Evolutionary conservation across 23 red algal species (phyloP).

Genomic region (Gracilariopsis chorda): DNA sequence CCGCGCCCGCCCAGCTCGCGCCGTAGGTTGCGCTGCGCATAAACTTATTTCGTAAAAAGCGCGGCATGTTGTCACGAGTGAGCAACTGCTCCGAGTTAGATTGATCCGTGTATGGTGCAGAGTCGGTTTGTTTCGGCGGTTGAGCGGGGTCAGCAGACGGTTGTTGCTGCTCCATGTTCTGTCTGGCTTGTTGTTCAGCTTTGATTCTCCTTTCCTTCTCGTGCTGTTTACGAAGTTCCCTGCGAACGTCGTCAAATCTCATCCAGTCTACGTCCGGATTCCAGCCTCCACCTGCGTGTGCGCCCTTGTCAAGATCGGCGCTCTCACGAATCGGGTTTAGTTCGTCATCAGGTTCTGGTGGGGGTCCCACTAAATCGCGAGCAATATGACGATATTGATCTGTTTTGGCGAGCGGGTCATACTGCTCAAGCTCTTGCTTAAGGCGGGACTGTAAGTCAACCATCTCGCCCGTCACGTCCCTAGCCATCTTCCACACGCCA

Average conservation of each 20-base stretch:
- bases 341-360: constrained; percentile 12
- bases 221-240: background rate
- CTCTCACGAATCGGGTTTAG: background rate
- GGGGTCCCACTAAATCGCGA: constrained; percentile 54
- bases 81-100: background rate
- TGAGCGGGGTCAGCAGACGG: constrained; percentile 19
- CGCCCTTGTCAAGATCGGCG: background rate
- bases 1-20: constrained; percentile 6
- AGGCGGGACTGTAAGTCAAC: constrained; percentile 42
- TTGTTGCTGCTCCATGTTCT: background rate
- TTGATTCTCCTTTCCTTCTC: background rate
- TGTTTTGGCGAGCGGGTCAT: constrained; percentile 23
- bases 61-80: background rate
- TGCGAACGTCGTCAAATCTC: constrained; percentile 43
- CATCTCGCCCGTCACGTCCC: constrained; percentile 54
- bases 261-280: constrained; percentile 67
- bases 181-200: background rate
- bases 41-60: constrained; percentile 27
- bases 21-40: constrained; percentile 46
- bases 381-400: constrained; percentile 63
- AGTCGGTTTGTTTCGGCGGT: background rate
- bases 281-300: constrained; percentile 7
- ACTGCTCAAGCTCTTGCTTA: constrained; percentile 23
- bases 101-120: background rate
- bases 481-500: constrained; percentile 53